Base-by-base conservation (phyloP, 179 eudicot species). In the Beta lomatogona region DNA sequence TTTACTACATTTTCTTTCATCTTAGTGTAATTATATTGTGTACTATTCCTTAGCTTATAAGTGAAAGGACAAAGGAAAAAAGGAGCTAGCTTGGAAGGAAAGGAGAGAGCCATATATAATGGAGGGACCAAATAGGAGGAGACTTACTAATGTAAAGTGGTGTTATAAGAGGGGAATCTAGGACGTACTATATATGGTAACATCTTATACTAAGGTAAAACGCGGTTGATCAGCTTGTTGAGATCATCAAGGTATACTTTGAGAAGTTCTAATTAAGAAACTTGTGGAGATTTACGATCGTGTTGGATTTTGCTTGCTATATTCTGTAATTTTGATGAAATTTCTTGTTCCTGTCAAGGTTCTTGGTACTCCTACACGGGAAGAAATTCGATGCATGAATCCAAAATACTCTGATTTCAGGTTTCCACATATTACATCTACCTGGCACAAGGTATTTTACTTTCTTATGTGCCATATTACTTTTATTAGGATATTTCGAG, bases 361-460 rank as follows among this genome's bases (percentile, higher is more conserved):
- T 83, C 93, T 93, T 72, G 97, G 97, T 66, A 93, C 97, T 73
- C 97, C 97, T 73, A 93, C 97, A 50, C 81, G 97, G 61, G 97
- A 93, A 84, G 97, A 93, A 89, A 88, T 92, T 70, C 91, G 94
- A 54, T 92, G 97, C 70, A 93, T 93, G 97, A 93, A 93, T 87
- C 97, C 97, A 53, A 92, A 87, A 82, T 93, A 92, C 76, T 86
- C 86, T 68, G 95, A 93, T 77, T 93, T 93, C 82, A 89, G 93
- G 88, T 93, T 93, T 85, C 97, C 97, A 67, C 97, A 93, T 78
- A 86, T 90, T 14, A 93, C 97, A 41, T 92, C 92, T 83, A 95
- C 97, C 36, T 93, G 95, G 97, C 97, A 93, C 82, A 93, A 92
- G 95, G 97, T 93, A 72, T 45, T 75, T 58, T 60, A 12, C 61